Base-by-base conservation (phyloP, 2,329 filamentous ascomycete species). In the Claviceps humidiphila region DNA sequence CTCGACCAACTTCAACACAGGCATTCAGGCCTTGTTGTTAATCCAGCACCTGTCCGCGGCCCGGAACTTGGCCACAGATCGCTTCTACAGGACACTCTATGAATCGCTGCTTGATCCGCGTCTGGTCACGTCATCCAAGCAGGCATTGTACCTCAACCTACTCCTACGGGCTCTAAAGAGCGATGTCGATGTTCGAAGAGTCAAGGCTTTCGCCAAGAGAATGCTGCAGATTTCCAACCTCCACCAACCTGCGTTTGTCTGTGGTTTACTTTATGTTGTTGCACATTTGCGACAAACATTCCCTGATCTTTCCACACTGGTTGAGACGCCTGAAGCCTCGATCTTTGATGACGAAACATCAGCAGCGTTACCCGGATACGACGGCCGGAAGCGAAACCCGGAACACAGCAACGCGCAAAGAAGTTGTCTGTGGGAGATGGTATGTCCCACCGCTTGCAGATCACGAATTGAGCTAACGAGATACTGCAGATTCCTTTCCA, bases 1-100 rank as follows among this genome's bases (percentile, higher is more conserved):
- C 69, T 97, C 91, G 1, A 89, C 91, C 53, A 98, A 98, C 68
- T 97, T 98, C 77, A 98, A 97, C 71, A 98, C 93, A 1, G 93
- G 89, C 64, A 88, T 98, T 40, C 93, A 98, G 68, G 91, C 93
- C 38, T 78, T 98, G 58, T 85, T 95, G 71, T 74, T 98, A 47
- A 94, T 98, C 58, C 93, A 97, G 65, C 93, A 97, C 66, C 78
- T 98, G 30, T 87, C 89, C 0, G 75, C 82, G 1, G 80, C 84
- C 3, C 89, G 93, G 64, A 85, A 90, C 61, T 75, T 91, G 51
- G 84, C 85, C 4, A 84, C 85, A 13, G 93, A 98, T 62, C 81
- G 93, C 55, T 98, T 95, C 72, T 98, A 97, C 71, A 80, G 89
- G 49, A 95, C 90, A 9, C 74, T 98, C 2, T 98, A 98, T 67